Evolutionary conservation across 306 rosid genomes (phyloP), one percentile per base, ranked within the genome.

Genomic region (Inga laurina): DNA sequence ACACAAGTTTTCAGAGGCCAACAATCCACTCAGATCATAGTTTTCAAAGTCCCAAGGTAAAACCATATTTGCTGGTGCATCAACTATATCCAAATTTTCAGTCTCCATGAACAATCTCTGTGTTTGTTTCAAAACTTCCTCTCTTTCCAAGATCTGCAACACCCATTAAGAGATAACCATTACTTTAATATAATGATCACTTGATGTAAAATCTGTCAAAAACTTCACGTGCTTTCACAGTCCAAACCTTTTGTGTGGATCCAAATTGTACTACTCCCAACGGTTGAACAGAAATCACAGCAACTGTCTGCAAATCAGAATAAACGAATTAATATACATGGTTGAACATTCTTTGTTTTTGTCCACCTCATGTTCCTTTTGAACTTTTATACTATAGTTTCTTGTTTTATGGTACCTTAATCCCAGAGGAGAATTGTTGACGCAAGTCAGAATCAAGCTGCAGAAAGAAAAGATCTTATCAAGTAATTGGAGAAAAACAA

Each of bases 211-310:
- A 72, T n/a, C 13, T 27, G 61, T 24, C 61, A 62, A 30, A 16
- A 76, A 3, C 22, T 52, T 22, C 13, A 24, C 8, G 68, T 59
- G 43, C 8, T 78, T 81, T 46, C 51, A 46, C 41, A 9, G 18
- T 71, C 82, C 91, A 82, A 68, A 93, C 98, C 97, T 89, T 91
- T 56, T 90, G 72, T 62, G 82, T 92, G 72, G 97, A 93, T 87
- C 98, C 98, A 52, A 95, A 87, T 76, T 89, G 94, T 70, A 86
- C 81, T 56, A 93, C 95, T 82, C 98, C 98, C 13, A 76, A 64
- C 24, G 87, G 83, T 78, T 85, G 89, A 68, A 91, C 86, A 6
- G 97, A 90, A 68, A 95, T 79, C 37, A 82, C 88, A 13, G 84
- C 94, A 76, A 93, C 87, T 30, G 98, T 93, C 98, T 95, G 87